Evolutionary conservation across 192 early-diverging fungal species (phyloP).

Genomic region (Coemansia sp.): DNA sequence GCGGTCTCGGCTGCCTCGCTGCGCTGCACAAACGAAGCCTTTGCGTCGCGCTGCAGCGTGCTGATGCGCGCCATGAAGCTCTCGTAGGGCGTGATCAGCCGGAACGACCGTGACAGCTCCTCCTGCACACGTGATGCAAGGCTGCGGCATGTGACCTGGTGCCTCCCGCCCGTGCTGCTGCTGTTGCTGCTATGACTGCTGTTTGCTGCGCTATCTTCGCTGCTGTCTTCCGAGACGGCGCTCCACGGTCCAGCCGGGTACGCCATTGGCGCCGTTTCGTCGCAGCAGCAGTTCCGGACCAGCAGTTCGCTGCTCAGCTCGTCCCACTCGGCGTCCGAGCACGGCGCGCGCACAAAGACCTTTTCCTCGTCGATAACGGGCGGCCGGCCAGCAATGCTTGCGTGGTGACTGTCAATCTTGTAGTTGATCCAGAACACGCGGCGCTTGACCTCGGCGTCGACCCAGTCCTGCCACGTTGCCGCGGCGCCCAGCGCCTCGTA

Average conservation of each 20-base stretch:
- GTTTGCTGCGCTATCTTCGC: background rate
- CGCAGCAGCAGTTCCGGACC: slow-evolving; percentile 4
- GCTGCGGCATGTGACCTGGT: background rate
- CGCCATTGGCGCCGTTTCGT: background rate
- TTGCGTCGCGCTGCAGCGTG: slow-evolving; percentile 19
- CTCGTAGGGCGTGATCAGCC: slow-evolving; percentile 3
- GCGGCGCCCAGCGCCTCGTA: slow-evolving; percentile 1
- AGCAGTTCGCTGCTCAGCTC: slow-evolving; percentile 16
- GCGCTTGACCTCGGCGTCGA: slow-evolving; percentile 32
- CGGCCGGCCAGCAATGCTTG: slow-evolving; percentile 10
- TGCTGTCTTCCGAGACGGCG: background rate
- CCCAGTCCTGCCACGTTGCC: slow-evolving; percentile 34
- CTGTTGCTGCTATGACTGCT: too few species aligned
- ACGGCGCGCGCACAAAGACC: slow-evolving; percentile 12
- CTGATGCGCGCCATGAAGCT: slow-evolving; percentile 17
- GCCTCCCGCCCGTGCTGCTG: too few species aligned
- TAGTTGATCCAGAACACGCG: slow-evolving; percentile 34
- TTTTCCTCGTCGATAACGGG: slow-evolving; percentile 10
- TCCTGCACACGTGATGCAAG: slow-evolving; percentile 7
- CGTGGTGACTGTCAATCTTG: slow-evolving; percentile 27
- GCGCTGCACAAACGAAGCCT: slow-evolving; percentile 12
- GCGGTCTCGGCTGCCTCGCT: background rate
- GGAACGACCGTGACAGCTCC: slow-evolving; percentile 13
- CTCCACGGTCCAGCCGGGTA: slow-evolving; percentile 6
- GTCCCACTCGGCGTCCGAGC: slow-evolving; percentile 38